Evolutionary conservation across 2,329 filamentous ascomycete species (phyloP), one percentile per base, ranked within the genome.

Genomic region (Apiospora arundinis): DNA sequence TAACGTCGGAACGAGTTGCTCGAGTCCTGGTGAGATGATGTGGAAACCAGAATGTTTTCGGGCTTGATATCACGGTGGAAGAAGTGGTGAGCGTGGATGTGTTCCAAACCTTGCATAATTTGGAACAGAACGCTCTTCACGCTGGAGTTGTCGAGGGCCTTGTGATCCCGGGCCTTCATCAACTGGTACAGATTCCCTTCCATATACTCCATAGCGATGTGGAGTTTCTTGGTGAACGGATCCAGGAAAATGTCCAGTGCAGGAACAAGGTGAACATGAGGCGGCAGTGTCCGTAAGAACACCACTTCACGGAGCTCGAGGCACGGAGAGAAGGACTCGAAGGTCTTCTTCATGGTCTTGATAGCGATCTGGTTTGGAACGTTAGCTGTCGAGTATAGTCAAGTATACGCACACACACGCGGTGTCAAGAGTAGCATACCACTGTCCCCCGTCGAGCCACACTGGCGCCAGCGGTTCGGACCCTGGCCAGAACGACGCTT

Each of bases 311-410:
- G 92, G 70, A 99, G 89, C 82, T 99, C 96, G 74, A 98, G 85
- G 81, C 96, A 99, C 69, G 95, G 93, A 21, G 90, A 85, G 80
- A 98, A 95, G 1, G 94, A 97, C 77, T 98, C 95, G 78, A 98
- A 99, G 0, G 93, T 95, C 89, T 99, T 99, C 88, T 99, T 99
- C 96, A 99, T 99, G 7, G 96, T 98, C 85, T 99, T 99, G 85
- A 99, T 98, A 60, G 96, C 96, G 78, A 99, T 93, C 96, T 98
- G 76, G 71, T 70, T 63, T n/a, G 21, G 21, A 32, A n/a, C 9
- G 56, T 63, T 63, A 71, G 71, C 21, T 12, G 32, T 63, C 3
- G 37, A 14, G 21, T n/a, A 12, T 32, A 32, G 32, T 32, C 32
- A 32, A 32, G 32, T 32, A 32, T 32, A 12, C 11, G 40, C 12